Conservation (phyloP, 2,329 filamentous ascomycete species). For the Lecanicillium sp. region DNA sequence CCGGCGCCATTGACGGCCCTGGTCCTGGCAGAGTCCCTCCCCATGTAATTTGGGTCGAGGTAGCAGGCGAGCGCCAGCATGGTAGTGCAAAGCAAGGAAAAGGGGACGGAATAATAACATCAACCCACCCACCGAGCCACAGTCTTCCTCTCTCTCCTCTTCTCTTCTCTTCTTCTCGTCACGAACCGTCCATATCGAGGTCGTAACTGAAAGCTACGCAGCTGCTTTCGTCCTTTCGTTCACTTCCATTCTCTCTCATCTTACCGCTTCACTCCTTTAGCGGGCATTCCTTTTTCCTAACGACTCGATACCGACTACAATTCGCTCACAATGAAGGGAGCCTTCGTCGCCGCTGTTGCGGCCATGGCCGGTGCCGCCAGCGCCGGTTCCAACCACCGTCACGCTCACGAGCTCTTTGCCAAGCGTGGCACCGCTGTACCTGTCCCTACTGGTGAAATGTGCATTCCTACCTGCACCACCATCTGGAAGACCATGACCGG, state of each 20-base stretch:
- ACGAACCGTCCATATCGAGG: conserved; percentile 40
- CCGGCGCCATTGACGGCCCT: too few relatives aligned
- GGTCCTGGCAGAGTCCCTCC: too few relatives aligned
- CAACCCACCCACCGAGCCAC: conserved; percentile 32
- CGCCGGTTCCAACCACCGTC: conserved; percentile 52
- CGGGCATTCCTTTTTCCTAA: conserved; percentile 61
- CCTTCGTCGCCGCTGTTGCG: conserved; percentile 56
- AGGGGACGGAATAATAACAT: conserved; percentile 22
- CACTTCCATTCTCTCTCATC: conserved; percentile 29
- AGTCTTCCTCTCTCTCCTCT: conserved; percentile 23
- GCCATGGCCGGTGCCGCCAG: conserved; percentile 48
- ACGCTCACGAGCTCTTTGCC: conserved; percentile 52
- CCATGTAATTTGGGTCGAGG: too few relatives aligned
- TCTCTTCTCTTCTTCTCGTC: conserved; percentile 28
- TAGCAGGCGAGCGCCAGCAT: too few relatives aligned
- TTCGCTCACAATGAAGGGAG: conserved; percentile 61
- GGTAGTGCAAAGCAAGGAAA: too few relatives aligned
- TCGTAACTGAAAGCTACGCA: conserved; percentile 40
- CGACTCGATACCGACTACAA: conserved; percentile 21
- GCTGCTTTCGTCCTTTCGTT: conserved; percentile 44
- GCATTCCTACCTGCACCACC: conserved; percentile 59
- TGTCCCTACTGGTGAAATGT: conserved; percentile 30
- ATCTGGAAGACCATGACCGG: conserved; percentile 65
- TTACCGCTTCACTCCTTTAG: conserved; percentile 82
- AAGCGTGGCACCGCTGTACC: conserved; percentile 35